Conservation (phyloP, 176 grass and related monocot species). For the Zizania latifolia region DNA sequence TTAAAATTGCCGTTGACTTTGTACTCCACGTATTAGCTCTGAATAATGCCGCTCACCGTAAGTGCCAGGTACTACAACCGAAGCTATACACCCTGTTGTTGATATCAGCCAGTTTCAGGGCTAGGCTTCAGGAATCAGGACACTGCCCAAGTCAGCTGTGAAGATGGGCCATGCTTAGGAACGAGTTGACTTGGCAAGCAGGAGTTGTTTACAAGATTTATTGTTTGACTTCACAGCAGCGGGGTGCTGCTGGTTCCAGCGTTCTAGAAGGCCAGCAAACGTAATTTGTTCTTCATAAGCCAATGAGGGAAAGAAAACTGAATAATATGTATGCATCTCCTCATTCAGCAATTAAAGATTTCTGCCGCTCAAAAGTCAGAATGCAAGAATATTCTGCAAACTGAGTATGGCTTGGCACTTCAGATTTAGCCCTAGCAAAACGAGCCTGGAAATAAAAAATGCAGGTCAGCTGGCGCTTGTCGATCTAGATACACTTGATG, state of each 20-base stretch:
- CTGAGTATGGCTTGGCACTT: neutral
- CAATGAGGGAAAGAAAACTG: neutral
- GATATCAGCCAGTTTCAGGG: neutral
- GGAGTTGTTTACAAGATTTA: constrained; percentile 23
- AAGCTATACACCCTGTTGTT: constrained; percentile 1
- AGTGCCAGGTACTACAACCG: neutral
- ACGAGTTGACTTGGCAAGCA: constrained; percentile 27
- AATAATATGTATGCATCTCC: neutral
- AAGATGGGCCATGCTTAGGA: neutral
- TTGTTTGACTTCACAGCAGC: constrained; percentile 13
- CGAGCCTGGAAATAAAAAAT: neutral
- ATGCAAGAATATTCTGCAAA: constrained; percentile 2
- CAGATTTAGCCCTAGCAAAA: neutral
- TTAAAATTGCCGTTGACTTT: constrained; percentile 18
- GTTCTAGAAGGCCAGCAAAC: constrained; percentile 25
- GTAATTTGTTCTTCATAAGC: neutral
- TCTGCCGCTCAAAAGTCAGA: constrained; percentile 15
- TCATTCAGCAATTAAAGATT: neutral
- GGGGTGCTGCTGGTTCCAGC: neutral
- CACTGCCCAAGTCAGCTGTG: neutral
- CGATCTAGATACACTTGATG: neutral
- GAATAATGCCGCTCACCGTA: constrained; percentile 3
- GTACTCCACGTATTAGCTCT: constrained; percentile 9
- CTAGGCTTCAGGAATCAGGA: neutral
- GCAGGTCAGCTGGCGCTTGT: neutral